Percentiles rank a stretch among this genome's conserved stretches.
Evolutionary conservation across 441 rosid genomes (phyloP).

Genomic region (Bruguiera hainesii): DNA sequence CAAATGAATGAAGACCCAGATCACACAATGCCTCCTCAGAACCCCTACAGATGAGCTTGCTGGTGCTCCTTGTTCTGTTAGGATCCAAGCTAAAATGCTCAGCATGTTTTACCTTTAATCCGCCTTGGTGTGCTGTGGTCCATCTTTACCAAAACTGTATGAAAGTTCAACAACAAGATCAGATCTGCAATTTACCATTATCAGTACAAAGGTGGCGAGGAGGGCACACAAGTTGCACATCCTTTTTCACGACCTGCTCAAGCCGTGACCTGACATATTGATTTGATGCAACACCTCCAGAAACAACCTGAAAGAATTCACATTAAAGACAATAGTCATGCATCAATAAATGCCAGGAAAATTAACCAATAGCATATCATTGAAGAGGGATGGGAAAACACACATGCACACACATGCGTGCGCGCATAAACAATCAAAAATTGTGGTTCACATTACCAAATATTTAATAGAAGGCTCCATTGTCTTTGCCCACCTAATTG

Average conservation of each 20-base stretch:
- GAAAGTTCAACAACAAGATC: neutral
- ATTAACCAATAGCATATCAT: slow-evolving; percentile 13
- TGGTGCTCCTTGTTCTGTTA: neutral
- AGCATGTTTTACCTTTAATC: neutral
- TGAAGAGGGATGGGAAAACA: neutral
- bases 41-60: too few species aligned
- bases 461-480: slow-evolving; percentile 79
- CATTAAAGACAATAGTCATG: slow-evolving; percentile 13
- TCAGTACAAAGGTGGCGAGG: slow-evolving; percentile 90
- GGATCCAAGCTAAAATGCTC: neutral
- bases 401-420: too few species aligned
- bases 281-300: slow-evolving; percentile 98
- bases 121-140: neutral
- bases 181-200: slow-evolving; percentile 51
- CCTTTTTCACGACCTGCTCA: slow-evolving; percentile 53
- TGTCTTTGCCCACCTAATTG: slow-evolving; percentile 84
- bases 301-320: slow-evolving; percentile 58
- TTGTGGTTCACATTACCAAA: slow-evolving; percentile 46
- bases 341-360: slow-evolving; percentile 13
- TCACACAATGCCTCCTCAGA: neutral
- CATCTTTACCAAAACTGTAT: neutral
- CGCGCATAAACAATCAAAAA: neutral
- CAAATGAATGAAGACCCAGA: neutral
- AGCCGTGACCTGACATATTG: slow-evolving; percentile 63
- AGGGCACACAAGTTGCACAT: slow-evolving; percentile 77